Conservation (phyloP, 306 rosid genomes). For the Cicer yamashitae region DNA sequence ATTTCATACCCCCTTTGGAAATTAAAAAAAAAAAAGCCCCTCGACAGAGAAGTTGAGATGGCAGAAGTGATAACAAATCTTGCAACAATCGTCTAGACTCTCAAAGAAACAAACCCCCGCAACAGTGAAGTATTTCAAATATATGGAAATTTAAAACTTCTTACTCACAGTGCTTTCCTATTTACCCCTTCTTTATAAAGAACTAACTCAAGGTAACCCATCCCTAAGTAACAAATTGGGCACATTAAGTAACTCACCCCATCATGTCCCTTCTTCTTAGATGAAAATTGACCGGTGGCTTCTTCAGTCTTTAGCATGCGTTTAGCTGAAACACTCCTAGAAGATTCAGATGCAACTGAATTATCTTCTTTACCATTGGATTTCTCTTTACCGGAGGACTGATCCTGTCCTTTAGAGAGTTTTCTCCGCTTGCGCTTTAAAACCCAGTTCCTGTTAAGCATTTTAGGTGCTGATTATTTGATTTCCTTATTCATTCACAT, state of each 20-base stretch:
- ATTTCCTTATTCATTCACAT: conserved; percentile 71
- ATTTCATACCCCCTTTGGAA: conserved; percentile 18
- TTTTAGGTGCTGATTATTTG: conserved; percentile 67
- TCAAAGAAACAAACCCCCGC: neutral
- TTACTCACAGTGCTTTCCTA: conserved; percentile 3
- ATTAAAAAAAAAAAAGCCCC: neutral
- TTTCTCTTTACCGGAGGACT: conserved; percentile 63
- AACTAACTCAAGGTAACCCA: conserved; percentile 18
- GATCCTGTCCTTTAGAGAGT: conserved; percentile 62
- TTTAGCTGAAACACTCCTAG: conserved; percentile 60
- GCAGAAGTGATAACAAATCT: conserved; percentile 21
- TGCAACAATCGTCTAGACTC: conserved; percentile 27
- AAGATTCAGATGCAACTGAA: conserved; percentile 64
- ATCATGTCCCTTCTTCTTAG: conserved; percentile 96
- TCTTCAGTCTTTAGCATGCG: conserved; percentile 62
- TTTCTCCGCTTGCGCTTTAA: conserved; percentile 96
- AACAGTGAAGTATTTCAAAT: conserved; percentile 26
- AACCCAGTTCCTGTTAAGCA: conserved; percentile 93
- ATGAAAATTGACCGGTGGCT: conserved; percentile 56
- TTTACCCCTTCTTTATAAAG: conserved; percentile 19
- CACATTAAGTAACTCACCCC: conserved; percentile 75
- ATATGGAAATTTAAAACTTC: conserved; percentile 40
- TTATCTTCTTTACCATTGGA: conserved; percentile 73
- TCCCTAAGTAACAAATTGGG: conserved; percentile 6
- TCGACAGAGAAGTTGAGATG: neutral